Evolutionary conservation across 2,329 filamentous ascomycete species (phyloP), one percentile per base, ranked within the genome.

Genomic region (Elsinoe australis): DNA sequence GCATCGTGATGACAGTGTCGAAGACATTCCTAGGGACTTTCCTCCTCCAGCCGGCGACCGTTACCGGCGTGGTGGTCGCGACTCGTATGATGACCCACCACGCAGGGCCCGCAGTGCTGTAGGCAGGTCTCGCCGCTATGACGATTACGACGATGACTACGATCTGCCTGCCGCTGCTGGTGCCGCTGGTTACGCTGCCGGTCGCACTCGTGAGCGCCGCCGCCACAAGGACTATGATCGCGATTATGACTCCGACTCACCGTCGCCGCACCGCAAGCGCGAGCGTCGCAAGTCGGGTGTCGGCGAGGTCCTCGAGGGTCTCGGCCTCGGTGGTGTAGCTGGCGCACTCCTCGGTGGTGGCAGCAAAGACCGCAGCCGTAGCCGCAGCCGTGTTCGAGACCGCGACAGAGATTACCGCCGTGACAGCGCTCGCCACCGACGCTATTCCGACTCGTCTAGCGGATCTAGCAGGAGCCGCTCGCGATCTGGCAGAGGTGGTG

Each of bases 21-120:
- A 95, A 67, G 86, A 94, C 67, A 80, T 94, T 52, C 79, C 80
- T 54, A 81, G 87, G 56, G 85, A 94, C 57, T 94, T 94, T 59
- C 86, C 86, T 24, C 85, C 87, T 5, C 83, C 82, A 4, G 80
- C 59, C 61, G 51, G 41, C 33, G 57, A 57, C 47, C 55, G 54
- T 10, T 53, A 58, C 29, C 51, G 52, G 9, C 53, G 54, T 44
- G 21, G 15, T 12, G 67, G 62, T 52, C 54, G 57, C 42, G 41
- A 50, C 22, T 57, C 53, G 19, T 71, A 71, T 56, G 65, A 73
- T 54, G 72, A 75, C 56, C 64, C 67, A 44, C 62, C 74, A 29
- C 75, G 78, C 55, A 77, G 82, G 50, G 72, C 82, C 56, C 76
- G 80, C 57, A 85, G 83, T 5, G 45, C 45, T 29, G 76, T 75